Evolutionary conservation across 2,329 filamentous ascomycete species (phyloP), one percentile per base, ranked within the genome.

Genomic region (Arthrobotrys megalospora): DNA sequence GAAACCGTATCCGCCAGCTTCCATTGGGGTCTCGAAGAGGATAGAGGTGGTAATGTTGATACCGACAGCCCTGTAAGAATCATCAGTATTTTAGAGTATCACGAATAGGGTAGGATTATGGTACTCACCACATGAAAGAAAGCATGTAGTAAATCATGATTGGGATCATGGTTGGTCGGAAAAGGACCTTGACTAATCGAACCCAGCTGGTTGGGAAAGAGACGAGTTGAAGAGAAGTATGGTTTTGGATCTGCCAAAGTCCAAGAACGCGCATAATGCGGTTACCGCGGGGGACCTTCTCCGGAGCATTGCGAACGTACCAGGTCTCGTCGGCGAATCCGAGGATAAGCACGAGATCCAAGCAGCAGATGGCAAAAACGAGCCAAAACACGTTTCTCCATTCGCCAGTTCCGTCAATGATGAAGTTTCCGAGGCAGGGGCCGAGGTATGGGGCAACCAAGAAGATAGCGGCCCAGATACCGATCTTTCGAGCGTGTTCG

Each of bases 341-440:
- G 7, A 86, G 58, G 43, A 85, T 85, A 2, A 87, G 80, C 1
- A 85, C 76, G 16, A 88, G 80, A 32, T 76, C 72, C 14, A 70
- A 65, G 48, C 72, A 76, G 82, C 83, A 2, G 85, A 85, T 82
- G 12, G 84, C 85, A 2, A 85, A 85, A 80, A 85, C 86, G 0
- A 88, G 84, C 85, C 87, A 87, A 79, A 88, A 88, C 0, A 85
- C 84, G 12, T 85, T 84, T 12, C 85, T 84, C 87, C 87, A 88
- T 10, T 83, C 82, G 53, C 85, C 81, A 2, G 84, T 85, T 28
- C 81, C 77, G 11, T 84, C 84, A 38, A 88, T 84, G 80, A 88
- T 86, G 80, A 89, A 89, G 8, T 79, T 79, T 28, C 83, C 83
- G 11, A 87, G 80, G 1, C 87, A 82, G 0, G 86, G 86, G 0